These are phyloP conservation scores for Corylus heterophylla DNA, from an alignment of 306 rosid species.

Conservation along the genomic window DNA sequence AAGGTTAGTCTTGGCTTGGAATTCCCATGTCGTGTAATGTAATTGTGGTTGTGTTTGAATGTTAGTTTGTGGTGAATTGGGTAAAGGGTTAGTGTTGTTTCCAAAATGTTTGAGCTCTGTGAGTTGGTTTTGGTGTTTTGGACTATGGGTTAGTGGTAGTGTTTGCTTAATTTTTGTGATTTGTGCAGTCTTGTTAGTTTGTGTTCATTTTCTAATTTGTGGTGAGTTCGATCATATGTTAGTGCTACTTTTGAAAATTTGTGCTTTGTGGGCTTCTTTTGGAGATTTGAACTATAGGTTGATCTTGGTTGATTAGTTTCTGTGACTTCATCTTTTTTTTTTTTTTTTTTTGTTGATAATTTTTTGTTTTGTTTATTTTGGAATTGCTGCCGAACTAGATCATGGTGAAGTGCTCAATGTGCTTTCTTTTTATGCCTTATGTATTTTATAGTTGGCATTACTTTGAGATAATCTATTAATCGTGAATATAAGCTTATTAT, in stretches of 20 bases:
- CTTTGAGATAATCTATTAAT: not conserved
- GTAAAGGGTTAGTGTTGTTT: not conserved
- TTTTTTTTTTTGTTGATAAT: not conserved
- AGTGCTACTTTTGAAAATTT: not conserved
- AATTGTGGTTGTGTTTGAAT: constrained; percentile 1
- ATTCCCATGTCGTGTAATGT: not conserved
- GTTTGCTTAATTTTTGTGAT: not conserved
- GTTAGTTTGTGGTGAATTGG: constrained; percentile 1
- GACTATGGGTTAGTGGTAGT: not conserved
- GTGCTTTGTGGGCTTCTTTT: not conserved
- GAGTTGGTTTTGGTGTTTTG: constrained; percentile 11
- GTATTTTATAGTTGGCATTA: not conserved
- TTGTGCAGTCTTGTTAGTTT: not conserved
- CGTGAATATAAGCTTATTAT: not conserved
- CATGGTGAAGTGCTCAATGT: not conserved
- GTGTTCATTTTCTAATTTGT: not conserved
- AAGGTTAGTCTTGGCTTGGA: constrained; percentile 51
- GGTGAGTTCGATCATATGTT: not conserved
- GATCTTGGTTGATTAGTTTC: not conserved
- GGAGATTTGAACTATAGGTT: constrained; percentile 1
- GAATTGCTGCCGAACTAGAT: not conserved
- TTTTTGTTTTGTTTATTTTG: not conserved
- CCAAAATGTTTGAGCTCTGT: not conserved
- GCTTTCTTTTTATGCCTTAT: not conserved
- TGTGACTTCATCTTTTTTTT: not conserved